Base-by-base conservation (phyloP, 2,329 filamentous ascomycete species). In the Colletotrichum sp. region DNA sequence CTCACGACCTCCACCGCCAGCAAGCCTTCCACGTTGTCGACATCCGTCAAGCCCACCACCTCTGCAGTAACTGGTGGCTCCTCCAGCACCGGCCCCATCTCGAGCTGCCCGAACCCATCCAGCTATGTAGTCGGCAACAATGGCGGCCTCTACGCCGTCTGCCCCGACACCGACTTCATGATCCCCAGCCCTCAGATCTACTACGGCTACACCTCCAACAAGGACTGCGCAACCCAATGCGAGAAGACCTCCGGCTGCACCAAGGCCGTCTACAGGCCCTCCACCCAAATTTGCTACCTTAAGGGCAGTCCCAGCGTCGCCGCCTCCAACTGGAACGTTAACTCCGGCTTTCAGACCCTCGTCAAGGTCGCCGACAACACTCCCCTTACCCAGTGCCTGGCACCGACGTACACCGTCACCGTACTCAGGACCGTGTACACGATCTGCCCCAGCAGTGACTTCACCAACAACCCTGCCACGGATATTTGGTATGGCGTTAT, bases 361-460 rank as follows among this genome's bases (percentile, higher is more conserved):
- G 65, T 73, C 5, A 73, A 64, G 22, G 65, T 73, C 6, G 5
- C 65, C 8, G 71, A 69, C 30, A 57, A 57, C 18, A 69, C 57
- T 18, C 9, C 71, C 8, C 71, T 69, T 4, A 73, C 57, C 24
- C 59, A 69, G 39, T 73, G 71, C 10, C 3, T 73, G 57, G 71
- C 32, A 5, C 57, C 71, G 24, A 73, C 65, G 6, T 73, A 73
- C 24, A 55, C 71, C 24, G 30, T 73, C 30, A 62, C 30, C 8
- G 22, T 28, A 24, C 18, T 39, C 8, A 22, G 9, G 16, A 73
- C 36, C 9, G 26, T 30, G 10, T 69, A 73, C 8, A 44, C 59
- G n/a, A 57, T 73, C 36, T 73, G 71, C 44, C 71, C 71, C 18
- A 63, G 65, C 39, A 73, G 71, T 28, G 71, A 73, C 36, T 69